Conservation (phyloP, 1,284 basidiomycete species). For the Microbotryomycetes sp. region DNA sequence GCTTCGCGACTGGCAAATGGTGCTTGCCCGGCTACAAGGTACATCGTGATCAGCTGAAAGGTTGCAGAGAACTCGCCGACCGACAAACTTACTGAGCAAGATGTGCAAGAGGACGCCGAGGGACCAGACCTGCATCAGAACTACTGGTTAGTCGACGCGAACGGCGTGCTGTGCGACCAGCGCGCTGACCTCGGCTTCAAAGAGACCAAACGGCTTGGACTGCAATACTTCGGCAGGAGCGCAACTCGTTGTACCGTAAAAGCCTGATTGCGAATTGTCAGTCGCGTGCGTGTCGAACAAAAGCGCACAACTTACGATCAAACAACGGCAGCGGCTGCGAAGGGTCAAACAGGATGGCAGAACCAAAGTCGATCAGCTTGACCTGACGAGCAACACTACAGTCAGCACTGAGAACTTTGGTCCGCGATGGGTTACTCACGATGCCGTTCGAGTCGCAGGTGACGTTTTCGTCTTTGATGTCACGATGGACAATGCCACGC, state of each 20-base stretch:
- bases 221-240: conserved; percentile 22
- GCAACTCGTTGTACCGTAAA: conserved; percentile 54
- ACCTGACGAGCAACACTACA: conserved; percentile 48
- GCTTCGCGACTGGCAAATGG: background rate
- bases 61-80: conserved; percentile 35
- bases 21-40: background rate
- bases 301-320: conserved; percentile 1
- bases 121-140: conserved; percentile 74
- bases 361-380: conserved; percentile 88
- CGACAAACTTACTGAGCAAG: conserved; percentile 52
- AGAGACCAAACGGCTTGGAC: background rate
- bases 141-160: background rate
- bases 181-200: background rate
- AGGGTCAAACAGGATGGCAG: conserved; percentile 66
- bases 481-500: conserved; percentile 39
- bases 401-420: conserved; percentile 35
- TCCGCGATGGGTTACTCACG: conserved; percentile 54
- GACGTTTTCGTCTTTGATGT: conserved; percentile 47
- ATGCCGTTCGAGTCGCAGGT: conserved; percentile 33
- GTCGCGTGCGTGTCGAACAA: conserved; percentile 42
- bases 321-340: conserved; percentile 14
- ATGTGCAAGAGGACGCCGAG: conserved; percentile 78
- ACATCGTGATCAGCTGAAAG: background rate
- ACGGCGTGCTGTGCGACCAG: background rate
- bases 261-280: conserved; percentile 42